Conservation (phyloP, 2,329 filamentous ascomycete genomes). For the Hawksworthiomyces lignivorus region DNA sequence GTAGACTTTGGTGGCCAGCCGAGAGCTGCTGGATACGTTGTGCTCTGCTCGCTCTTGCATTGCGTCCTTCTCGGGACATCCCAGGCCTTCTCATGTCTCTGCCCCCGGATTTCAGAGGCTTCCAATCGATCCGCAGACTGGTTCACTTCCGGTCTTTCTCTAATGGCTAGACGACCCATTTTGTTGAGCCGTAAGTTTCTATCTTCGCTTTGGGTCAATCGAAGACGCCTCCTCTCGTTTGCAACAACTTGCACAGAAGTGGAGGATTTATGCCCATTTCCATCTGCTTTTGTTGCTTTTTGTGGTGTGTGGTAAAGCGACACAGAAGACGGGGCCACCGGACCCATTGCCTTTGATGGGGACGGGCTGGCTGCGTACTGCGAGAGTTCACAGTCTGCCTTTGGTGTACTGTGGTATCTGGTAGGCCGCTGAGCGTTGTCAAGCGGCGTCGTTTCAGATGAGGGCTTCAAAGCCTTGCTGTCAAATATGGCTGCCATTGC, state of each 20-base stretch:
- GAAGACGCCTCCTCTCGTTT: slow-evolving; percentile 5
- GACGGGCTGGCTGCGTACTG: slow-evolving; percentile 18
- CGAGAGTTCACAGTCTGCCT: slow-evolving; percentile 17
- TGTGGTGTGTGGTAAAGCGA: too few relatives aligned
- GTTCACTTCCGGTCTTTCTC: too few relatives aligned
- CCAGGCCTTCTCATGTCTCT: too few relatives aligned
- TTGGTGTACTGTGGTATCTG: not conserved
- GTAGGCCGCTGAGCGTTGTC: too few relatives aligned
- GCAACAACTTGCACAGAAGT: not conserved
- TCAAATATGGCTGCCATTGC: slow-evolving; percentile 48
- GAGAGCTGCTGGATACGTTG: too few relatives aligned
- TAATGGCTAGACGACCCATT: too few relatives aligned
- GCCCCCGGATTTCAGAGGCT: too few relatives aligned
- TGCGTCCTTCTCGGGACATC: too few relatives aligned
- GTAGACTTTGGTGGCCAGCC: too few relatives aligned
- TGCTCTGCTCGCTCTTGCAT: too few relatives aligned
- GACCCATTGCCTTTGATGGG: slow-evolving; percentile 6
- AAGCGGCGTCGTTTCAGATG: not conserved
- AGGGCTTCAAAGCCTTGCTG: slow-evolving; percentile 18
- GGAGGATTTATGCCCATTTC: too few relatives aligned
- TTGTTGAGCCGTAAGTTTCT: not conserved
- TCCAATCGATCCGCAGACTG: not conserved
- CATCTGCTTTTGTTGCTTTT: too few relatives aligned
- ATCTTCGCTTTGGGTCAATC: slow-evolving; percentile 9
- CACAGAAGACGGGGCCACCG: not conserved